Evolutionary conservation across 2,329 filamentous ascomycete species (phyloP).

Genomic region (Colletotrichum sp.): DNA sequence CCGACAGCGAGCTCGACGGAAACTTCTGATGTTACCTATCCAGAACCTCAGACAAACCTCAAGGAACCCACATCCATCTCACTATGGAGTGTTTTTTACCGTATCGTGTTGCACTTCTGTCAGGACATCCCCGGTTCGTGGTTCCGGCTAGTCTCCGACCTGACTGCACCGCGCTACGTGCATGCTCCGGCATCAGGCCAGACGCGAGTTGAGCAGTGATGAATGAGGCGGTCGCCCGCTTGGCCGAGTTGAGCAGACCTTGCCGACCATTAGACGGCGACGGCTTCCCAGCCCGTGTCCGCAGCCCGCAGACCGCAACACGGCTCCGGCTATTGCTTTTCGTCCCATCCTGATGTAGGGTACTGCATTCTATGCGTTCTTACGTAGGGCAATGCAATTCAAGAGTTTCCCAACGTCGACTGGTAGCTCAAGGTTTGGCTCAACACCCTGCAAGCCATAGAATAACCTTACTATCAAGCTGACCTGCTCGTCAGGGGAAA

Average conservation of each 20-base stretch:
- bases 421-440: neutral
- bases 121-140: constrained; percentile 2
- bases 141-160: neutral
- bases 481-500: neutral
- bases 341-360: neutral
- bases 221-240: neutral
- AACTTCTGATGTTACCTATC: neutral
- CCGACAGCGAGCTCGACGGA: neutral
- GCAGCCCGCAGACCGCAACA: neutral
- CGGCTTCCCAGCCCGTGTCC: neutral
- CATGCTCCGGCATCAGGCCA: neutral
- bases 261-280: neutral
- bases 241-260: neutral
- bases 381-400: neutral
- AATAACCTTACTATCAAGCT: neutral
- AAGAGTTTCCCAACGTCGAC: neutral
- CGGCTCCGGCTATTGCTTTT: neutral
- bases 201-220: neutral
- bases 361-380: neutral
- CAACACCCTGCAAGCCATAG: neutral
- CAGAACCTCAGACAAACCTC: neutral
- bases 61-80: constrained; percentile 1
- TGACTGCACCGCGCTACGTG: neutral
- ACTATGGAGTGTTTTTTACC: neutral
- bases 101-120: neutral